These are phyloP conservation scores for Backusella circina DNA, from an alignment of 192 early-diverging fungal species.

Conservation along the genomic window DNA sequence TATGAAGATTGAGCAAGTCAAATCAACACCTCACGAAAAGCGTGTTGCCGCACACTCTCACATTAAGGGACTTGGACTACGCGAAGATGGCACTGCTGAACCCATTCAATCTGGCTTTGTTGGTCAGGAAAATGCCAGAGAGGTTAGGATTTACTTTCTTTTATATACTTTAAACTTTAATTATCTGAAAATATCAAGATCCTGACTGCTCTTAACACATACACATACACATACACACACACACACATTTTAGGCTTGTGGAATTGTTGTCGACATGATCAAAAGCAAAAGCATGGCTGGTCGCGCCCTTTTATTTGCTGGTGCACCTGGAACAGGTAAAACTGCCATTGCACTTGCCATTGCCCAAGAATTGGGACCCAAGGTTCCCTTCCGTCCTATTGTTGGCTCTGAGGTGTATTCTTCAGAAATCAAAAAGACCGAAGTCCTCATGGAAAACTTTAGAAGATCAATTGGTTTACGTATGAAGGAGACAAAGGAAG, in stretches of 20 bases:
- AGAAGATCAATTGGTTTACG: constrained; percentile 92
- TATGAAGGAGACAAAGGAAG: constrained; percentile 98
- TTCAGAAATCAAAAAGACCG: constrained; percentile 98
- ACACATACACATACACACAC: too few relatives aligned
- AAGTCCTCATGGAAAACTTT: constrained; percentile 99
- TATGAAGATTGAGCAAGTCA: constrained; percentile 94
- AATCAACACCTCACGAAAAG: constrained; percentile 88
- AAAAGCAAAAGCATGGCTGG: constrained; percentile 97
- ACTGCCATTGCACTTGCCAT: constrained; percentile 96
- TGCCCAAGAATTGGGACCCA: constrained; percentile 94
- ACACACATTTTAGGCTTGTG: constrained; percentile 66
- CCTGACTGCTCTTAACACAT: not conserved
- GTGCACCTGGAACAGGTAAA: constrained; percentile 97
- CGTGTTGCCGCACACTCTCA: constrained; percentile 96
- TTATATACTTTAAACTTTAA: not conserved
- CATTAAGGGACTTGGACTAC: constrained; percentile 92
- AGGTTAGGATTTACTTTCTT: constrained; percentile 48
- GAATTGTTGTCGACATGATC: constrained; percentile 93
- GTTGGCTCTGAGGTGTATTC: constrained; percentile 98
- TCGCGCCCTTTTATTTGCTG: constrained; percentile 89
- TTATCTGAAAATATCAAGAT: not conserved
- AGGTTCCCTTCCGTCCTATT: constrained; percentile 99
- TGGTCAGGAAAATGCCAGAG: constrained; percentile 94
- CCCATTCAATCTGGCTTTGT: constrained; percentile 92
- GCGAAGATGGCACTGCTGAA: constrained; percentile 84